Conservation (phyloP, 257 asterid species). For the Ophiorrhiza pumila region DNA sequence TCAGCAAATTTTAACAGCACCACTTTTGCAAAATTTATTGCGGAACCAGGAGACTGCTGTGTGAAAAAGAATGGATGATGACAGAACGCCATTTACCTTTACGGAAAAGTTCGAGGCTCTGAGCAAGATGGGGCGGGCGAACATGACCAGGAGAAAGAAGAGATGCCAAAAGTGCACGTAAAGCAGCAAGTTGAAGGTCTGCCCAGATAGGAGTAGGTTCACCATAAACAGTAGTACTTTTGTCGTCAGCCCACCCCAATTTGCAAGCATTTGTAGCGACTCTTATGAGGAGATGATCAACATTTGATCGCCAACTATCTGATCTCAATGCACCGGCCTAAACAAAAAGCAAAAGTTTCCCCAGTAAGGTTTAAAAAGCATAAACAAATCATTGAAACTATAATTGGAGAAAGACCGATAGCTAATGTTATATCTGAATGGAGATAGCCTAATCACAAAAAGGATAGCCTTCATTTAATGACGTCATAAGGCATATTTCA, state of each 20-base stretch:
- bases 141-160: slow-evolving; percentile 69
- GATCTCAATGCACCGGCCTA: slow-evolving; percentile 80
- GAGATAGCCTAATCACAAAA: not conserved
- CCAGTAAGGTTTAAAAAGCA: slow-evolving; percentile 9
- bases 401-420: not conserved
- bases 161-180: slow-evolving; percentile 86
- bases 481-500: not conserved
- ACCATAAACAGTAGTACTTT: slow-evolving; percentile 27
- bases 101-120: slow-evolving; percentile 59
- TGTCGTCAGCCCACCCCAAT: slow-evolving; percentile 58
- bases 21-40: not conserved
- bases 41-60: not conserved
- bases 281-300: slow-evolving; percentile 62
- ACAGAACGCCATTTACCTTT: slow-evolving; percentile 42
- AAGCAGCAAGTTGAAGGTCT: slow-evolving; percentile 69
- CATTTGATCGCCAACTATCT: slow-evolving; percentile 62
- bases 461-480: not conserved
- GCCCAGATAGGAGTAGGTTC: slow-evolving; percentile 37
- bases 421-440: not conserved
- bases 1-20: not conserved
- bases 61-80: not conserved
- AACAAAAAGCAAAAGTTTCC: slow-evolving; percentile 7
- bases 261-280: slow-evolving; percentile 63
- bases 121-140: slow-evolving; percentile 67
- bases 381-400: not conserved